Base-by-base conservation (phyloP, 2,329 filamentous ascomycete species). In the Cercospora sojina region DNA sequence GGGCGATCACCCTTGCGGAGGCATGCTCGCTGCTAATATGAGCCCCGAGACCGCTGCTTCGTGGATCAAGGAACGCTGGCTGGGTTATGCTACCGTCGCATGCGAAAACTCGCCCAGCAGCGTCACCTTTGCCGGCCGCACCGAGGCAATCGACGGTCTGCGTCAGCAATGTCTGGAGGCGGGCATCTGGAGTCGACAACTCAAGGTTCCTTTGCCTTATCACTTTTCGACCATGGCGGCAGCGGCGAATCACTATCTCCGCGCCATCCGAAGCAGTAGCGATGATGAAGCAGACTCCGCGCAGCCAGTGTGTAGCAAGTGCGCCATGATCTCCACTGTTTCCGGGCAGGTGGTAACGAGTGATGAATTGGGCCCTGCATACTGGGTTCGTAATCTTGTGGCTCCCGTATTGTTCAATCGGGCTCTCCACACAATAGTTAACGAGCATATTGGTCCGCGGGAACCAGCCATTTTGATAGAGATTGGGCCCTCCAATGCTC, bases 351-450 rank as follows among this genome's bases (percentile, higher is more conserved):
- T 16, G 9, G n/a, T 62, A 10, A 9, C 6, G 18, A 10, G 35
- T 6, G 23, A 29, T 9, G 35, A 49, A 12, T 41, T 62, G 16
- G 47, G 27, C 10, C 13, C 60, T 12, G n/a, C 7, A 7, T 56
- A 63, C 32, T 64, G 62, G 62, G 62, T 59, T 13, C 31, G 25
- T 5, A 64, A 64, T 35, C 18, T 59, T 13, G 20, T 58, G 9
- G 23, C 9, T 12, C 62, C 62, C 7, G 62, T 61, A 5, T 13
- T 49, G 16, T 61, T 61, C 29, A 16, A 10, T 16, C 10, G 6
- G 9, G 59, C 59, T 1, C 13, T 61, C 8, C 13, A 47, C 16
- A 7, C 23, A 6, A 32, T 49, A 10, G 13, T 49, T 5, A 13
- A 51, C 7, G 35, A 47, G 20, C 18, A 9, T 53, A 20, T 53